Evolutionary conservation across 805 yeast species (phyloP).

Genomic region (Ogataea degrootiae): DNA sequence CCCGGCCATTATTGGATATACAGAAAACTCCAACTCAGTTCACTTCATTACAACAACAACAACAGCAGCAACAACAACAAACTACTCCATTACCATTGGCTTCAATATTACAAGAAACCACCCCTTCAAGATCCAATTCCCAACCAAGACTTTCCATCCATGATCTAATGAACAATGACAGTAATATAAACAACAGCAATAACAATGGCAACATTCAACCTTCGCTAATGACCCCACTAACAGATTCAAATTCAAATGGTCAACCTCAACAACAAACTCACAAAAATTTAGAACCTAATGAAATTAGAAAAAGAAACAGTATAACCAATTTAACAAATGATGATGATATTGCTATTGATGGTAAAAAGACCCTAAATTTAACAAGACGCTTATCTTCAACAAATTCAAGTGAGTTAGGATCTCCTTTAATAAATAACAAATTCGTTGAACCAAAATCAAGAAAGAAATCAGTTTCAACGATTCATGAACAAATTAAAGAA

Average conservation of each 20-base stretch:
- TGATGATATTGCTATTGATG: slow-evolving; percentile 39
- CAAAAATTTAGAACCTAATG: background rate
- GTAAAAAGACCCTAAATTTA: slow-evolving; percentile 34
- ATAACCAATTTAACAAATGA: slow-evolving; percentile 39
- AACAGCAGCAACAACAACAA: slow-evolving; percentile 1
- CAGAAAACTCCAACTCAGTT: too few relatives aligned
- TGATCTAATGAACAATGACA: slow-evolving; percentile 26
- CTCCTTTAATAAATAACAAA: slow-evolving; percentile 2
- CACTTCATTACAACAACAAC: background rate
- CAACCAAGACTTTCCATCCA: slow-evolving; percentile 29
- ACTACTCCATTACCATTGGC: background rate
- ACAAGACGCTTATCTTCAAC: slow-evolving; percentile 8
- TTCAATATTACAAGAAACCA: background rate
- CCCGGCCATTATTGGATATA: background rate
- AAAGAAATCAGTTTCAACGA: slow-evolving; percentile 6
- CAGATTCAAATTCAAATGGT: background rate
- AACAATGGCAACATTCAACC: background rate
- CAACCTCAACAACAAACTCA: too few relatives aligned
- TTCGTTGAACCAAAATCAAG: slow-evolving; percentile 8
- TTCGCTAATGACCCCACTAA: background rate
- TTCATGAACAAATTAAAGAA: slow-evolving; percentile 23
- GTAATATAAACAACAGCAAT: background rate
- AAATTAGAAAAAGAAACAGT: slow-evolving; percentile 23
- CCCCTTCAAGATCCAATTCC: slow-evolving; percentile 13
- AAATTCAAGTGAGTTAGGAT: slow-evolving; percentile 8